phyloP scores from a whole-genome alignment of 1,139 yeast genomes.

The Candida mesenterica region DNA sequence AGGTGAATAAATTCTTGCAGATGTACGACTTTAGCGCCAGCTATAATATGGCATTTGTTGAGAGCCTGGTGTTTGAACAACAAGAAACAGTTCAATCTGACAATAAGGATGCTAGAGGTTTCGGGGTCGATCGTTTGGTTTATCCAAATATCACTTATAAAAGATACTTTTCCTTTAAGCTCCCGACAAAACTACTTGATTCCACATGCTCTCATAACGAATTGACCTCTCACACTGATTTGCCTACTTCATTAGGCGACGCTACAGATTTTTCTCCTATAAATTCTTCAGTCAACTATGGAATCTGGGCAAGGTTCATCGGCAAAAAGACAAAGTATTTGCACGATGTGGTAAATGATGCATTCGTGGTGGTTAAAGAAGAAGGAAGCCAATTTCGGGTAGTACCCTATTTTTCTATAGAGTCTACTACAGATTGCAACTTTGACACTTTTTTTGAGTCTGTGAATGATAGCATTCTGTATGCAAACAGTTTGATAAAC shows the following conservation, averaged over 20 bases:
- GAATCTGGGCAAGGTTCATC: constrained; percentile 22
- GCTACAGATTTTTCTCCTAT: constrained; percentile 1
- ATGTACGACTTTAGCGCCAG: constrained; percentile 47
- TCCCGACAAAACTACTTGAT: constrained; percentile 22
- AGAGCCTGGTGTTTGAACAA: constrained; percentile 9
- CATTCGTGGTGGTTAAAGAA: constrained; percentile 41
- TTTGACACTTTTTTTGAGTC: not conserved
- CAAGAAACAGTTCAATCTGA: not conserved
- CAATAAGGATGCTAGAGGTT: not conserved
- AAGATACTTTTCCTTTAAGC: constrained; percentile 22
- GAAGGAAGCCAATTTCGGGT: constrained; percentile 28
- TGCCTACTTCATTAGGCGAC: constrained; percentile 23
- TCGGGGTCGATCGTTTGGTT: not conserved
- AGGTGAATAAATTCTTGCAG: constrained; percentile 31
- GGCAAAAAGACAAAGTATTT: constrained; percentile 24
- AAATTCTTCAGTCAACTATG: constrained; percentile 16
- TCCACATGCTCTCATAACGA: constrained; percentile 18
- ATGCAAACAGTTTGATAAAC: not conserved
- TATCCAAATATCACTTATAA: constrained; percentile 14
- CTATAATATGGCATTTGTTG: constrained; percentile 32
- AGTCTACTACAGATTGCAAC: not conserved
- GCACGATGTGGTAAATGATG: constrained; percentile 21
- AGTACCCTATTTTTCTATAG: constrained; percentile 14
- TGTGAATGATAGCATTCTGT: not conserved
- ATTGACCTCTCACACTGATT: constrained; percentile 16